phyloP scores from a whole-genome alignment of 2,329 filamentous ascomycete species.

The Cladosporium austrohemisphaericum region DNA sequence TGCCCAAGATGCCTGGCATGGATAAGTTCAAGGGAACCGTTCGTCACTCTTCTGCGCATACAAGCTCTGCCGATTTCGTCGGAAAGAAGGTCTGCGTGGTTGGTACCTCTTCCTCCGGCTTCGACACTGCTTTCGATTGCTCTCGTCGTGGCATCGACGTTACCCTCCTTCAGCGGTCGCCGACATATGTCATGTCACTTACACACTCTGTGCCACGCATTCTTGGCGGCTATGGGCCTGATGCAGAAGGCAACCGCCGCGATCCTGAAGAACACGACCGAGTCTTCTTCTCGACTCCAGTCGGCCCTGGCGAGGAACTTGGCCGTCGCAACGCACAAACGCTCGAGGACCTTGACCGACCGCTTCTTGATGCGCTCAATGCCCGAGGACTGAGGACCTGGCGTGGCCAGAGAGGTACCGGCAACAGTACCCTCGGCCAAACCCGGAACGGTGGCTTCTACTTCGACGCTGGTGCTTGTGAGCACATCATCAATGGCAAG shows the following conservation, averaged over 20 bases:
- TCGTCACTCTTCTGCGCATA: constrained; percentile 47
- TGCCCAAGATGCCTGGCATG: constrained; percentile 47
- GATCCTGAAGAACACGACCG: neutral
- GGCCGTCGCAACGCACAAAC: neutral
- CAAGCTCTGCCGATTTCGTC: constrained; percentile 47
- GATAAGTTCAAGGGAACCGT: constrained; percentile 57
- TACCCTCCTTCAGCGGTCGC: constrained; percentile 66
- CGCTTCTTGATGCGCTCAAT: neutral
- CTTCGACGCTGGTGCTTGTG: constrained; percentile 62
- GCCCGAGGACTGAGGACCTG: constrained; percentile 39
- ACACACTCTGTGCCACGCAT: neutral
- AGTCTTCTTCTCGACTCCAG: neutral
- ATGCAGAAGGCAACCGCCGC: neutral
- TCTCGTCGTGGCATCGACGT: constrained; percentile 63
- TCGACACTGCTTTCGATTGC: constrained; percentile 59
- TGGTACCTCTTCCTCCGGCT: constrained; percentile 65
- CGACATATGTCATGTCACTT: constrained; percentile 60
- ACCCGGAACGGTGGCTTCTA: constrained; percentile 64
- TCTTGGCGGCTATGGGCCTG: neutral
- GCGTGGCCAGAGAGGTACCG: constrained; percentile 14
- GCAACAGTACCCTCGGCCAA: neutral
- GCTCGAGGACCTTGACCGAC: neutral
- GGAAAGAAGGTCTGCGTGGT: constrained; percentile 63
- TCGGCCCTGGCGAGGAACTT: neutral
- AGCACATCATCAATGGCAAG: constrained; percentile 60